Base-by-base conservation (phyloP, 768 basidiomycete species). In the Podaxis sp. region DNA sequence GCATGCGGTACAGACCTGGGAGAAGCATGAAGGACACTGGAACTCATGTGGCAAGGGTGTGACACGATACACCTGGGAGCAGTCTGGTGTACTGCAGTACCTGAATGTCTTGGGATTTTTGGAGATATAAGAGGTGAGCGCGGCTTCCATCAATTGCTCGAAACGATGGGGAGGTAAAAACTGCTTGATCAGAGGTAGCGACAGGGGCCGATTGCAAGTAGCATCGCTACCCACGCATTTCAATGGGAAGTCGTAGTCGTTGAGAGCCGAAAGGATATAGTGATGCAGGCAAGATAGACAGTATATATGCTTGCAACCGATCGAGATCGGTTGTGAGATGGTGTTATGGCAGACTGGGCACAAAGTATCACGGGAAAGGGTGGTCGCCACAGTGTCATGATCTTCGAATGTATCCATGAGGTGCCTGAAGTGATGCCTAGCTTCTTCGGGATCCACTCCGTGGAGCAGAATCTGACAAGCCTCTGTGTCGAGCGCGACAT, bases 1-100 rank as follows among this genome's bases (percentile, higher is more conserved):
- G 69, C 85, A 87, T 6, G 76, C 68, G 0, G 82, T 70, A 59
- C 85, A 87, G 26, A 85, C 77, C 3, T 73, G 68, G 28, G 73
- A 68, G 58, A 84, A 80, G 68, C 86, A 87, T 9, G 83, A 81
- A 5, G 83, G 83, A 61, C 85, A 86, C 57, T 80, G 74, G 66
- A 83, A 67, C 49, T 70, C 62, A 48, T 71, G 62, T 42, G 67
- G 59, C 30, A n/a, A 53, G 17, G 65, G 59, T 24, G 72, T 70
- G 48, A 69, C 69, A 56, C 80, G 75, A 72, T 92, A 92, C 4
- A 90, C 81, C 65, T 89, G 86, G 3, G 75, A 77, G 69, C 90
- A 92, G 68, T 89, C 89, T 0, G 91, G 85, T 0, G 88, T 90
- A 1, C 84, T 85, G 73, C 91, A 92, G 64, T 87, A 86, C 58